phyloP scores from a whole-genome alignment of 2,329 filamentous ascomycete genomes.

The Myriangium duriaei region DNA sequence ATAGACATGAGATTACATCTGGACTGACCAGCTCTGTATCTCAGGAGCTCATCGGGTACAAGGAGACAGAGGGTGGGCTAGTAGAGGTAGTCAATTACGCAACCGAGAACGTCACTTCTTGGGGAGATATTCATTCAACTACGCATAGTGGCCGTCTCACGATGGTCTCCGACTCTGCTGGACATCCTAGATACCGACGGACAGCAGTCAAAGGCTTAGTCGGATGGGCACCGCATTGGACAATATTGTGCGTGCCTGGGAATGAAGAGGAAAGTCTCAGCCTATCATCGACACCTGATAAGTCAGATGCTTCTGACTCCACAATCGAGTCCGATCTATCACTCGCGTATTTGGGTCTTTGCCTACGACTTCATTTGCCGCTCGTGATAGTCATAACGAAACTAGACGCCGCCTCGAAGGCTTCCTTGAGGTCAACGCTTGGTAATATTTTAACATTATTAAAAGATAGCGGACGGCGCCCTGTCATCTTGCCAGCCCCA shows the following conservation, averaged over 20 bases:
- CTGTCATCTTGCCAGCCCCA: conserved; percentile 49
- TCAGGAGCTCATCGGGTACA: conserved; percentile 83
- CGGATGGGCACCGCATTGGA: conserved; percentile 94
- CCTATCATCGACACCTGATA: conserved; percentile 1
- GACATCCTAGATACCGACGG: conserved; percentile 75
- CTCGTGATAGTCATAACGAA: conserved; percentile 81
- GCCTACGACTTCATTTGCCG: conserved; percentile 65
- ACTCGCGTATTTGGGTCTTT: conserved; percentile 71
- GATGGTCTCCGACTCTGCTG: conserved; percentile 84
- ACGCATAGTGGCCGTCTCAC: conserved; percentile 64
- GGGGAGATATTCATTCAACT: conserved; percentile 83
- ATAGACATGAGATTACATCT: conserved; percentile 83
- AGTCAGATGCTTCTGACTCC: conserved; percentile 17
- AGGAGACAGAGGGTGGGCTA: conserved; percentile 19
- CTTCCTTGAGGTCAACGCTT: conserved; percentile 56
- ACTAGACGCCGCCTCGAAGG: conserved; percentile 69
- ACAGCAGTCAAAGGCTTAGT: conserved; percentile 84
- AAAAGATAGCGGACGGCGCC: conserved; percentile 61
- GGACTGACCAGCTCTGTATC: conserved; percentile 90
- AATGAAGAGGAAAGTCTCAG: conserved; percentile 48
- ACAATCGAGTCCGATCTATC: conserved; percentile 56
- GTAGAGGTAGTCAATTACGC: conserved; percentile 65
- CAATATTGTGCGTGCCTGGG: conserved; percentile 72
- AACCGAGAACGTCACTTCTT: conserved; percentile 74
- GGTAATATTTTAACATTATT: conserved; percentile 62